These are phyloP conservation scores for Oryza rufipogon DNA, from an alignment of 176 grass and related monocot species.

Conservation along the genomic window DNA sequence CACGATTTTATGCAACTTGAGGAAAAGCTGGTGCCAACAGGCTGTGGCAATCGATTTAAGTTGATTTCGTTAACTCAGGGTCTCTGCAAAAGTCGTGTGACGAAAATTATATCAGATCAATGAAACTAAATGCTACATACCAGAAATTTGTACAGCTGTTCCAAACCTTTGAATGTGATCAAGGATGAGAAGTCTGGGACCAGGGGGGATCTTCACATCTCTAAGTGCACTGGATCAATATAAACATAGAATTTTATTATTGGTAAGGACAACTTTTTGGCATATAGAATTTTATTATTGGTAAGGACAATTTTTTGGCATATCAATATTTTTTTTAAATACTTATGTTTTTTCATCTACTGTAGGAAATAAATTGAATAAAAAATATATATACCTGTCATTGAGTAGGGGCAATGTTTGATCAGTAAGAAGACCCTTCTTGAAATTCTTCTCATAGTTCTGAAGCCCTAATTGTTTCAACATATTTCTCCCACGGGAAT, in stretches of 20 bases:
- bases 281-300: neutral
- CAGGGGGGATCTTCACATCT: constrained; percentile 94
- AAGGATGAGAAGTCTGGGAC: constrained; percentile 94
- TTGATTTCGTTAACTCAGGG: constrained; percentile 55
- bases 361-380: neutral
- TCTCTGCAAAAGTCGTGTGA: constrained; percentile 54
- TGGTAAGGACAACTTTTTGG: neutral
- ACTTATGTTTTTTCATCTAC: neutral
- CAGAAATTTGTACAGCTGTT: constrained; percentile 11
- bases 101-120: constrained; percentile 26
- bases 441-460: constrained; percentile 98
- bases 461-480: constrained; percentile 80
- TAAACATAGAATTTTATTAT: constrained; percentile 4
- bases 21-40: neutral
- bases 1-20: constrained; percentile 36
- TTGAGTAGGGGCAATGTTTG: constrained; percentile 81
- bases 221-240: constrained; percentile 79
- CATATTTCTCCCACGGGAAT: constrained; percentile 76
- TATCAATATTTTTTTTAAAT: neutral
- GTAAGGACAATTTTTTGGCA: neutral
- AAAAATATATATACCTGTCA: constrained; percentile 56
- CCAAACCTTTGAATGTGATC: constrained; percentile 90
- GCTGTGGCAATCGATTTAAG: constrained; percentile 26
- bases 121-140: constrained; percentile 2
- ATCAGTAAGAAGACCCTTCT: constrained; percentile 94